Evolutionary conservation across 371 early-diverging fungal genomes (phyloP), one percentile per base, ranked within the genome.

Genomic region (Massospora cicadina): DNA sequence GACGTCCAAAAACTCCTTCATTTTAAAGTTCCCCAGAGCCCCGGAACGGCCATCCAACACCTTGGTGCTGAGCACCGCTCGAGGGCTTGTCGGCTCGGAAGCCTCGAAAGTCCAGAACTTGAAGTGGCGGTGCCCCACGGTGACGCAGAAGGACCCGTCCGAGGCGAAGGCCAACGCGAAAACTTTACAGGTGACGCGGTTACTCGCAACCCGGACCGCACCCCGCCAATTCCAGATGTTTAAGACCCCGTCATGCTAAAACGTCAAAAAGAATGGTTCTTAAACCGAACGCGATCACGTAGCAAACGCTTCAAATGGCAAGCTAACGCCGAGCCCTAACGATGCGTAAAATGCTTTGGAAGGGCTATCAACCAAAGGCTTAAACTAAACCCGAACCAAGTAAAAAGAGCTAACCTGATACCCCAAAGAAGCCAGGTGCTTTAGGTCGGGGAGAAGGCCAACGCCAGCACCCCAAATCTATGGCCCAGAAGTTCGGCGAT

Each of bases 171-270:
- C 76, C 0, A 90, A 61, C 0, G 84, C 67, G 27, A 75, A 66
- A 21, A 77, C 85, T 65, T 81, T 81, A 53, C 81, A 78, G 2
- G 84, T 85, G 54, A 87, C 79, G 68, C 81, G 79, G 67, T 81
- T 84, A 54, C 79, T 81, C 0, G 87, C 86, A 2, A 89, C 65
- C 65, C 82, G 80, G 1, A 72, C 71, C 1, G 82, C 83, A 31
- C 77, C 79, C 66, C 78, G 75, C 87, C 89, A 89, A 70, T 89
- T 80, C 91, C 91, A 91, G 28, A 89, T 80, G 69, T 86, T 81
- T 27, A 89, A 68, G 68, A 79, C 85, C 0, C 89, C 90, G 71
- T 91, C 91, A 68, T 89, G 89, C 84, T 88, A 74, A 21, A 27
- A 26, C 58, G 53, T 33, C 27, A 43, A 62, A 58, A 58, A 53